Evolutionary conservation across 306 rosid genomes (phyloP).

Genomic region (Vigna radiata): DNA sequence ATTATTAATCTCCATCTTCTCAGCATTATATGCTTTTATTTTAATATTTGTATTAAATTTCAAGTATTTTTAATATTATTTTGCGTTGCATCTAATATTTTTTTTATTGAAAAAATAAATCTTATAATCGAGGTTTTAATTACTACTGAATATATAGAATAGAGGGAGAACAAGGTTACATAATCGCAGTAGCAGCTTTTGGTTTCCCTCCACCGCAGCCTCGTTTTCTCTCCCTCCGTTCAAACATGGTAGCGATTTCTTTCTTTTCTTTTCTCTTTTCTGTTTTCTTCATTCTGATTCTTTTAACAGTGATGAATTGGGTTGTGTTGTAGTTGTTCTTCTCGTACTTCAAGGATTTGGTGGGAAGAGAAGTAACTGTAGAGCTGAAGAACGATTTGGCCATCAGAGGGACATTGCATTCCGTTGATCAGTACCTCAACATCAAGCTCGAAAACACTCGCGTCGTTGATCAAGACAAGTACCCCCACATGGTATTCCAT

Average conservation of each 20-base stretch:
- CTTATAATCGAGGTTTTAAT: too few species aligned
- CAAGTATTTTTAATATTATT: too few species aligned
- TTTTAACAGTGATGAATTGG: not conserved
- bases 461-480: conserved; percentile 95
- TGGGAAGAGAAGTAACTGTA: conserved; percentile 95
- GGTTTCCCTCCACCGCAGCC: not conserved
- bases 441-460: conserved; percentile 97
- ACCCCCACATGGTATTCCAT: conserved; percentile 85
- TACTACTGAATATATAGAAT: not conserved
- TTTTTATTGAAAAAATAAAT: too few species aligned
- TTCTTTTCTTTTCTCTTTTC: not conserved
- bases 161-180: conserved; percentile 21
- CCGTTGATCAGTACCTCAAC: conserved; percentile 98
- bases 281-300: not conserved
- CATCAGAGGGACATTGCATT: conserved; percentile 88
- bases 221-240: not conserved
- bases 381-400: conserved; percentile 98
- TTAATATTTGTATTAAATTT: too few species aligned
- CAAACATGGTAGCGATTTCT: conserved; percentile 31
- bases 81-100: too few species aligned
- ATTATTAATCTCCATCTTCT: too few species aligned
- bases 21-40: too few species aligned
- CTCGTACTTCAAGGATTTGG: conserved; percentile 98
- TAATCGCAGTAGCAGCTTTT: not conserved
- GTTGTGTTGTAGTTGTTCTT: conserved; percentile 76